Evolutionary conservation across 83 land plant species (phyloP).

Genomic region (Picea mariana): DNA sequence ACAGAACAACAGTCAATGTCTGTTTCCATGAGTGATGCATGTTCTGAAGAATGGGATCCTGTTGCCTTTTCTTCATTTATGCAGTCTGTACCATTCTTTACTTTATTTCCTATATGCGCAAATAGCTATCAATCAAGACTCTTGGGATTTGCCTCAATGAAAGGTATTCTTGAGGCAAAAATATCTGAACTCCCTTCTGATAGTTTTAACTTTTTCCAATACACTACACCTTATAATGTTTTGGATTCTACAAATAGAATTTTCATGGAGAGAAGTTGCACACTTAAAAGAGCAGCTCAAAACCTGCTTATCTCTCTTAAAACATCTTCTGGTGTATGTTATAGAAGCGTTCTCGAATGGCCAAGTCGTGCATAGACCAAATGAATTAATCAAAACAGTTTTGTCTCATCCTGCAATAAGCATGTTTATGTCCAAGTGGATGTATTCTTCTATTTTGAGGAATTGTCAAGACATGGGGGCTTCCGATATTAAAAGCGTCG

Average conservation of each 20-base stretch:
- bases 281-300: slow-evolving; percentile 33
- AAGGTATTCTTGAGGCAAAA: slow-evolving; percentile 42
- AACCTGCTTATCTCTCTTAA: slow-evolving; percentile 44
- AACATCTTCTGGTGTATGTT: slow-evolving; percentile 25
- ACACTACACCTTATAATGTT: slow-evolving; percentile 47
- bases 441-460: not conserved
- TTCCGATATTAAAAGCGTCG: not conserved
- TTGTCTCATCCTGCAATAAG: slow-evolving; percentile 46
- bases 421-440: slow-evolving; percentile 18
- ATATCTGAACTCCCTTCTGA: slow-evolving; percentile 20
- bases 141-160: slow-evolving; percentile 17
- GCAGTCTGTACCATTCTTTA: slow-evolving; percentile 48
- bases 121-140: slow-evolving; percentile 21
- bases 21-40: slow-evolving; percentile 5
- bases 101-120: slow-evolving; percentile 47
- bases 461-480: not conserved
- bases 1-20: not conserved
- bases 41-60: slow-evolving; percentile 20
- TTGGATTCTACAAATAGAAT: slow-evolving; percentile 45
- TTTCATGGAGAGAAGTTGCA: slow-evolving; percentile 24
- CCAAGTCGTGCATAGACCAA: not conserved
- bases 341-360: slow-evolving; percentile 2
- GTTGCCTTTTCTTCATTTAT: slow-evolving; percentile 44
- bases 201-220: slow-evolving; percentile 10
- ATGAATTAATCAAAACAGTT: slow-evolving; percentile 36